Conservation (phyloP, 2,329 filamentous ascomycete species). For the Thielaviopsis populi region DNA sequence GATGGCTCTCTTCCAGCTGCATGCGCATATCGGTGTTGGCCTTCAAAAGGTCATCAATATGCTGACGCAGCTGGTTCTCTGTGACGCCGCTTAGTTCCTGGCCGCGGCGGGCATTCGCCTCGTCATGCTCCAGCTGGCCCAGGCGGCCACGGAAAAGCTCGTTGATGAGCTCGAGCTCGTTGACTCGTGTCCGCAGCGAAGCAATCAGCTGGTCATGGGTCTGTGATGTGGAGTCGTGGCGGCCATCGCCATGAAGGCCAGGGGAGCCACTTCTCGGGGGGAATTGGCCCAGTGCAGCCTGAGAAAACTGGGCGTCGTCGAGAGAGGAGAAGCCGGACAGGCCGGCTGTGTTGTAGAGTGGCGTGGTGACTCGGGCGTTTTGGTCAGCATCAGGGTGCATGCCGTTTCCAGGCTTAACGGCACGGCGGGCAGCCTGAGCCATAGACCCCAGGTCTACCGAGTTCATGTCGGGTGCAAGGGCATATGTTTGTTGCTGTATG, state of each 20-base stretch:
- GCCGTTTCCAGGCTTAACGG: conserved; percentile 11
- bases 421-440: conserved; percentile 14
- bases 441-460: conserved; percentile 12
- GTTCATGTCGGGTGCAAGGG: conserved; percentile 15
- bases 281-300: conserved; percentile 32
- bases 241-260: conserved; percentile 42
- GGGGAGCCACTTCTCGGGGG: conserved; percentile 41
- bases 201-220: conserved; percentile 68
- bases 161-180: conserved; percentile 89
- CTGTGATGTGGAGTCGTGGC: conserved; percentile 50
- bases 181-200: conserved; percentile 84
- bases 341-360: conserved; percentile 51
- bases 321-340: conserved; percentile 68
- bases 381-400: conserved; percentile 7
- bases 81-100: conserved; percentile 41
- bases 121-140: conserved; percentile 63
- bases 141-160: conserved; percentile 64
- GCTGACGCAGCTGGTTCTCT: conserved; percentile 40
- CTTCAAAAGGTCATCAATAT: conserved; percentile 35
- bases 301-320: conserved; percentile 53
- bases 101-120: conserved; percentile 49
- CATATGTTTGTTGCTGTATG: conserved; percentile 15
- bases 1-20: conserved; percentile 61
- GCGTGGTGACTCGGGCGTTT: conserved; percentile 1
- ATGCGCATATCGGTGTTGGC: conserved; percentile 35